Evolutionary conservation across 2,329 filamentous ascomycete genomes (phyloP).

Genomic region (Didymella pomorum): DNA sequence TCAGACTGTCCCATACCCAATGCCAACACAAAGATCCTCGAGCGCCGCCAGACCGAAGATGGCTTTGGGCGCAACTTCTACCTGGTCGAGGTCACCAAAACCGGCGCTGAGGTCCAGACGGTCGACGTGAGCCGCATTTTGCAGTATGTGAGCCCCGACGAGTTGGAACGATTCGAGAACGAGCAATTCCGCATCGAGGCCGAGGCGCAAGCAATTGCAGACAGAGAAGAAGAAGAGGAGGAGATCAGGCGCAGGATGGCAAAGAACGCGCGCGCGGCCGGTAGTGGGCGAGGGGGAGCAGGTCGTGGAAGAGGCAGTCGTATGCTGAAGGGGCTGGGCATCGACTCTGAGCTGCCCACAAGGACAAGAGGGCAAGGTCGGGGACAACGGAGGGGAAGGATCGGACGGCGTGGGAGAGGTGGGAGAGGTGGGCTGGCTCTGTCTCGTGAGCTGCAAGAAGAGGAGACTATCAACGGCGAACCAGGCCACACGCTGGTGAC

Average conservation of each 20-base stretch:
- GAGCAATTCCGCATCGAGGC: slow-evolving; percentile 41
- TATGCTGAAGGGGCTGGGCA: slow-evolving; percentile 21
- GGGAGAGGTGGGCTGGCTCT: slow-evolving; percentile 5
- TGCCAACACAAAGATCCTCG: slow-evolving; percentile 39
- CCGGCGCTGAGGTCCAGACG: slow-evolving; percentile 24
- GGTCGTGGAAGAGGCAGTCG: slow-evolving; percentile 19
- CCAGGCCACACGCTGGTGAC: background rate
- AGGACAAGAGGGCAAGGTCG: slow-evolving; percentile 19
- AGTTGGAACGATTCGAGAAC: slow-evolving; percentile 47
- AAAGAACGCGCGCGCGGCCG: slow-evolving; percentile 35
- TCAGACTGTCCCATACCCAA: slow-evolving; percentile 40
- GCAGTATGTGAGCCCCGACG: slow-evolving; percentile 38
- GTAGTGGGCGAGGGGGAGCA: background rate
- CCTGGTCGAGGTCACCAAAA: slow-evolving; percentile 29
- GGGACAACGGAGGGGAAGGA: slow-evolving; percentile 26
- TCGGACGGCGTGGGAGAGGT: slow-evolving; percentile 21
- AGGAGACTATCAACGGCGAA: background rate
- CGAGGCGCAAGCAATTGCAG: slow-evolving; percentile 34
- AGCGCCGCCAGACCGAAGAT: slow-evolving; percentile 40
- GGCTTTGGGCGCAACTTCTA: slow-evolving; percentile 37
- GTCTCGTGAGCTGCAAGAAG: slow-evolving; percentile 3
- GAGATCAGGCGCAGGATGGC: slow-evolving; percentile 26
- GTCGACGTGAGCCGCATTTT: slow-evolving; percentile 43
- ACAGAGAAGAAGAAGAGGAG: slow-evolving; percentile 34
- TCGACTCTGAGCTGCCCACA: slow-evolving; percentile 16